Evolutionary conservation across 305 asterid species (phyloP).

Genomic region (Fraxinus sp.): DNA sequence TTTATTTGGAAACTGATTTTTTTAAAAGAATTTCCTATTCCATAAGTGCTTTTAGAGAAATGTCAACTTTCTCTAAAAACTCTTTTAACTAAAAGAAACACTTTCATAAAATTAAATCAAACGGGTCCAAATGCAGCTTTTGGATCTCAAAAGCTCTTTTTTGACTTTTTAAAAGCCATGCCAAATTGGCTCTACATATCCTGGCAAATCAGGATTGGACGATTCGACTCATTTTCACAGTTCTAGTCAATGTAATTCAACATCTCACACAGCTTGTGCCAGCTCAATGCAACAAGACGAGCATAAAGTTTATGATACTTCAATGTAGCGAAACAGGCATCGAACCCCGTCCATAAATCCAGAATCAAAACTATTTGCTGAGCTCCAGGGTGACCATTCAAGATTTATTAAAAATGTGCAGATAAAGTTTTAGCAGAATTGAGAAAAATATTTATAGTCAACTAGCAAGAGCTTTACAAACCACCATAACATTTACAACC

Average conservation of each 20-base stretch:
- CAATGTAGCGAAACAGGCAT: not conserved
- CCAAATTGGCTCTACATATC: not conserved
- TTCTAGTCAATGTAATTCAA: not conserved
- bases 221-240: not conserved
- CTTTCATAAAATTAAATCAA: too few species aligned
- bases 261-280: not conserved
- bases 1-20: too few species aligned
- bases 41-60: too few species aligned
- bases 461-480: not conserved
- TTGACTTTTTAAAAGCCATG: too few species aligned
- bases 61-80: too few species aligned
- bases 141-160: too few species aligned
- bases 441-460: not conserved
- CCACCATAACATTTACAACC: conserved; percentile 3
- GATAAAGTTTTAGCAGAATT: not conserved
- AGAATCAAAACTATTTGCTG: not conserved
- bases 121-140: too few species aligned
- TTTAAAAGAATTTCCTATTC: too few species aligned
- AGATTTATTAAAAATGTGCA: not conserved
- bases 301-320: not conserved
- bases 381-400: not conserved
- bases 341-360: not conserved
- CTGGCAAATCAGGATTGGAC: not conserved
- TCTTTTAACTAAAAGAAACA: too few species aligned
- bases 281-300: not conserved